Percentiles rank a stretch among this genome's conserved stretches.
phyloP scores from a whole-genome alignment of 495 filamentous ascomycete genomes.

The Lasiosphaeris hirsuta region DNA sequence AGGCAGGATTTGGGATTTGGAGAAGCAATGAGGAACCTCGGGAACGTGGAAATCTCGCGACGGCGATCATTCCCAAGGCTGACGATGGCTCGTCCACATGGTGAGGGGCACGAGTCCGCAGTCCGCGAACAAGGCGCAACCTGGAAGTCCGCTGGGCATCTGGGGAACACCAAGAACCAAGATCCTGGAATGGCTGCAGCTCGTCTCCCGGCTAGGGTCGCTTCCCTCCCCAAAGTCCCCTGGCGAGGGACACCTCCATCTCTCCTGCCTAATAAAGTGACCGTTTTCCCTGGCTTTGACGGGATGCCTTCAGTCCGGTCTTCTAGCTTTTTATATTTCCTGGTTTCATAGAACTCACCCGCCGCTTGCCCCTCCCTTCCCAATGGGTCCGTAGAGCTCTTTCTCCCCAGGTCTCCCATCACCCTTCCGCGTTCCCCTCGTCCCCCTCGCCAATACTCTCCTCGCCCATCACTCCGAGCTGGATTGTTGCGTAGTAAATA shows the following conservation, averaged over 20 bases:
- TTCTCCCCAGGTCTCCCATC: neutral
- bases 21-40: neutral
- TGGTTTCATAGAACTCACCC: neutral
- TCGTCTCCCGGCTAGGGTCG: neutral
- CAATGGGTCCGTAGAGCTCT: neutral
- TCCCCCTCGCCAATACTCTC: neutral
- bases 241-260: neutral
- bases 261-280: slow-evolving; percentile 11
- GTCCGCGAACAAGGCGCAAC: slow-evolving; percentile 12
- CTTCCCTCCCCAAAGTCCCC: neutral
- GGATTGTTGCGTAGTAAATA: too few relatives aligned
- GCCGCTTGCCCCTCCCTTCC: neutral
- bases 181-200: slow-evolving; percentile 8
- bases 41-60: neutral
- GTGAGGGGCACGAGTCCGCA: neutral
- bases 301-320: slow-evolving; percentile 13
- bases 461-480: neutral
- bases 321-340: neutral
- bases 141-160: neutral
- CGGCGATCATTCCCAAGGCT: slow-evolving; percentile 10
- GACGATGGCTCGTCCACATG: too few relatives aligned
- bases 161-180: neutral
- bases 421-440: neutral
- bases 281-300: neutral
- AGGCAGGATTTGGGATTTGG: too few relatives aligned